Evolutionary conservation across 495 filamentous ascomycete genomes (phyloP).

Genomic region (Mycothermus thermophilus): DNA sequence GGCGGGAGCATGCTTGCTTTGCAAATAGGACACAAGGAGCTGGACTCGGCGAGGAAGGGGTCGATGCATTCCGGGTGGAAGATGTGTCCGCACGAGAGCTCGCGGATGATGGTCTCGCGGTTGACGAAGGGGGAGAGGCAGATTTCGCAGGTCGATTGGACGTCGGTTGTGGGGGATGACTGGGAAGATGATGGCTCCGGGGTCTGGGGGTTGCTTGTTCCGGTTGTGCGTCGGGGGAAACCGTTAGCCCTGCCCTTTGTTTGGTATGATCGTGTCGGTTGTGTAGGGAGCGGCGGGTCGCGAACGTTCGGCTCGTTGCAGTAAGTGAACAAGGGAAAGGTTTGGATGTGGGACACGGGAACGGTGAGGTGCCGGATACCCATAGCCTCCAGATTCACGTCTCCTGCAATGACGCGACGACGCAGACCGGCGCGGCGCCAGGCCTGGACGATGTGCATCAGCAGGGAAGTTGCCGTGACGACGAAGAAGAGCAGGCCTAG

Average conservation of each 20-base stretch:
- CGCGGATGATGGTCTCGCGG: constrained; percentile 54
- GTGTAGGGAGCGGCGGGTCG: constrained; percentile 12
- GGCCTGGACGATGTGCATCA: constrained; percentile 63
- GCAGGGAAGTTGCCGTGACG: constrained; percentile 46
- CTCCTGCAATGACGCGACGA: constrained; percentile 54
- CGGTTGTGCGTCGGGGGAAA: not conserved
- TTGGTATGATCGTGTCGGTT: constrained; percentile 4
- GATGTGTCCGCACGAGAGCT: constrained; percentile 78
- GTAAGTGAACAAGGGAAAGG: constrained; percentile 65
- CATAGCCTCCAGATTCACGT: constrained; percentile 66
- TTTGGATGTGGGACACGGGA: constrained; percentile 50
- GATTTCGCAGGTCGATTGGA: constrained; percentile 68
- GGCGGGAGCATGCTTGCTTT: constrained; percentile 58
- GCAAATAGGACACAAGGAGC: constrained; percentile 77
- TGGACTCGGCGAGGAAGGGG: constrained; percentile 52
- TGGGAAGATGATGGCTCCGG: constrained; percentile 3
- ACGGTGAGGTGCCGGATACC: constrained; percentile 66
- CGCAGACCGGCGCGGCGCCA: constrained; percentile 49
- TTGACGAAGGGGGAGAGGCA: constrained; percentile 72
- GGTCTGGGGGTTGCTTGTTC: constrained; percentile 9
- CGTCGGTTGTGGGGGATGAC: constrained; percentile 28
- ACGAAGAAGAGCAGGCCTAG: constrained; percentile 57
- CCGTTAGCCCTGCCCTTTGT: not conserved
- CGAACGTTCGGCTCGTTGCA: constrained; percentile 27
- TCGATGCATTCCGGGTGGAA: constrained; percentile 88